These are phyloP conservation scores for Hymenochaete sp. DNA, from an alignment of 1,284 basidiomycete genomes.

Conservation along the genomic window DNA sequence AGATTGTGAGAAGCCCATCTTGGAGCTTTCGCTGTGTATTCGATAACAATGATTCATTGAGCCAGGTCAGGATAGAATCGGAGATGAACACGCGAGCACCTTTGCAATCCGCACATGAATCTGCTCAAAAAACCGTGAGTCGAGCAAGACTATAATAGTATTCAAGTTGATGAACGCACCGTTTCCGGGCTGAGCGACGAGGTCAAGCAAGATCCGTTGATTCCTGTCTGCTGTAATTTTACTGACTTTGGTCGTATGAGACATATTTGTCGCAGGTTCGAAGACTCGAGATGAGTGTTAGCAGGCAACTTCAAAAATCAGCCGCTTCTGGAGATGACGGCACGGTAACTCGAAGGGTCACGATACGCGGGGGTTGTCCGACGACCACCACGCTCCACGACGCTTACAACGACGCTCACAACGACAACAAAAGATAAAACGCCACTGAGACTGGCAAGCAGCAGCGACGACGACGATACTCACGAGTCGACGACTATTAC, in stretches of 20 bases:
- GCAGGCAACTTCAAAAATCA: too few species aligned
- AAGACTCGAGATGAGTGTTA: too few species aligned
- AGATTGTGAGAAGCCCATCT: slow-evolving; percentile 79
- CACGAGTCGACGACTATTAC: too few species aligned
- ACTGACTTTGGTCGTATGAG: slow-evolving; percentile 26
- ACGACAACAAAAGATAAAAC: too few species aligned
- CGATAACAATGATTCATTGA: neutral
- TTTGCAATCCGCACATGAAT: slow-evolving; percentile 80
- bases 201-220: slow-evolving; percentile 57
- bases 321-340: too few species aligned
- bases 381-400: too few species aligned
- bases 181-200: slow-evolving; percentile 65
- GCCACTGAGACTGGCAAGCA: too few species aligned
- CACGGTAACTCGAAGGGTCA: too few species aligned
- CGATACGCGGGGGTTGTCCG: too few species aligned
- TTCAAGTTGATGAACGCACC: slow-evolving; percentile 32
- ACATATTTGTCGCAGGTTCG: too few species aligned
- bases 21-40: slow-evolving; percentile 37
- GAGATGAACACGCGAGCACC: slow-evolving; percentile 26
- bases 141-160: slow-evolving; percentile 7
- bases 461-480: too few species aligned
- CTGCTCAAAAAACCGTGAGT: slow-evolving; percentile 30
- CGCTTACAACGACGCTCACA: too few species aligned
- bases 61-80: slow-evolving; percentile 20
- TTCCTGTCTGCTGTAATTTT: slow-evolving; percentile 63